These are phyloP conservation scores for Hemisphaericaspora lyxosophila DNA, from an alignment of 1,139 yeast genomes.

Conservation along the genomic window DNA sequence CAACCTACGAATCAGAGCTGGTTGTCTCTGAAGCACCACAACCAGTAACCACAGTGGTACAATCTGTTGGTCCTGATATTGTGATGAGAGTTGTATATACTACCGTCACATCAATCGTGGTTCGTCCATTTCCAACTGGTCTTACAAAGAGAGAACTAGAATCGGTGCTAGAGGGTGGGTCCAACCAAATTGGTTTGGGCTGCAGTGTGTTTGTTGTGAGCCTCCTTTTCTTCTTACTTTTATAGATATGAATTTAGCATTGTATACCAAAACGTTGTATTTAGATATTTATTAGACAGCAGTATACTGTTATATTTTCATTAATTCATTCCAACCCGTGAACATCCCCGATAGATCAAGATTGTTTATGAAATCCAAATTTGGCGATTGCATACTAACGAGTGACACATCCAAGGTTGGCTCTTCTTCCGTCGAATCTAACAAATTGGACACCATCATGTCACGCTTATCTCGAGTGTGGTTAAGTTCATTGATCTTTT, in stretches of 20 bases:
- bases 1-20: not conserved
- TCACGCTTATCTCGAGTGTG: constrained; percentile 16
- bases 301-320: constrained; percentile 14
- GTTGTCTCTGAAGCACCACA: not conserved
- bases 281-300: too few species aligned
- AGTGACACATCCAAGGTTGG: not conserved
- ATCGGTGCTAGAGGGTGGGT: not conserved
- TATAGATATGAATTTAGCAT: too few species aligned
- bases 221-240: constrained; percentile 1
- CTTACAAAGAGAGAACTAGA: constrained; percentile 10
- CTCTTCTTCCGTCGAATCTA: constrained; percentile 11
- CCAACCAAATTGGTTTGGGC: not conserved
- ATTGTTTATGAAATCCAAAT: constrained; percentile 21
- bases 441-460: constrained; percentile 19
- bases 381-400: constrained; percentile 12
- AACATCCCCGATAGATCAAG: constrained; percentile 22
- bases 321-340: constrained; percentile 23
- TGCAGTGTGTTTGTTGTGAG: not conserved
- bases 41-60: not conserved
- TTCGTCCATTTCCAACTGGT: constrained; percentile 4
- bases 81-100: constrained; percentile 6
- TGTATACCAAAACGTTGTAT: too few species aligned
- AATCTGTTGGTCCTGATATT: not conserved
- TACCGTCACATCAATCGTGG: constrained; percentile 12
- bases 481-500: constrained; percentile 11